These are phyloP conservation scores for Delonix regia DNA, from an alignment of 306 rosid species.

Conservation along the genomic window DNA sequence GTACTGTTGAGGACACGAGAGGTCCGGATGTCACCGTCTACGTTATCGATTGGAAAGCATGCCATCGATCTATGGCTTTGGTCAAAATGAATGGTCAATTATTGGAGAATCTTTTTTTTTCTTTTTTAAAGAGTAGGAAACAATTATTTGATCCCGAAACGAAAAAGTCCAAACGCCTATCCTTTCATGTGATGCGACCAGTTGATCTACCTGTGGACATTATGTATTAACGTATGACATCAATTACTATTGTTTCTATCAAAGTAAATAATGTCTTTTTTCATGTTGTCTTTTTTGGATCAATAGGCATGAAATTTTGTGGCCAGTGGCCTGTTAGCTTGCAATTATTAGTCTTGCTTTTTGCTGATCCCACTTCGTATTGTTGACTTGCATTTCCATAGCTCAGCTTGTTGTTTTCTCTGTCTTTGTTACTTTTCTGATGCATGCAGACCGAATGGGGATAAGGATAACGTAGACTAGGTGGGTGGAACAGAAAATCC, in stretches of 20 bases:
- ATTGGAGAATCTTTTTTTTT: background rate
- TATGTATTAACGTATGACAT: background rate
- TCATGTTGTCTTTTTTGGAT: conserved; percentile 10
- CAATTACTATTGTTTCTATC: background rate
- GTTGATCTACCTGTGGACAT: background rate
- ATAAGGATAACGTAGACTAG: conserved; percentile 34
- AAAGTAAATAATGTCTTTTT: background rate
- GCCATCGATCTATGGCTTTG: background rate
- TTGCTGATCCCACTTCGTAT: conserved; percentile 23
- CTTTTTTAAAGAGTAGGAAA: background rate
- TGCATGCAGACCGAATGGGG: conserved; percentile 10
- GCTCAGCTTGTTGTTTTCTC: conserved; percentile 23
- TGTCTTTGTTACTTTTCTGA: background rate
- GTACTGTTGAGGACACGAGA: background rate
- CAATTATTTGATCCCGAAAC: background rate
- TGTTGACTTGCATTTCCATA: conserved; percentile 22
- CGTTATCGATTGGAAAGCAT: background rate
- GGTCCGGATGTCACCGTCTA: background rate
- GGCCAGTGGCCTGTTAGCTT: conserved; percentile 7
- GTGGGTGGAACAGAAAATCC: conserved; percentile 22
- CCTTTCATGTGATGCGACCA: background rate
- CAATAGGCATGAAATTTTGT: conserved; percentile 6
- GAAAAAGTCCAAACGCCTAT: background rate
- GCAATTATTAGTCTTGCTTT: conserved; percentile 26
- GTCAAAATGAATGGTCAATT: background rate